A percentile compares a stretch with the other conserved stretches of the same genome.
These are phyloP conservation scores for Cyclostephanos tholiformis DNA, from an alignment of 108 stramenopile genomes.

Conservation along the genomic window DNA sequence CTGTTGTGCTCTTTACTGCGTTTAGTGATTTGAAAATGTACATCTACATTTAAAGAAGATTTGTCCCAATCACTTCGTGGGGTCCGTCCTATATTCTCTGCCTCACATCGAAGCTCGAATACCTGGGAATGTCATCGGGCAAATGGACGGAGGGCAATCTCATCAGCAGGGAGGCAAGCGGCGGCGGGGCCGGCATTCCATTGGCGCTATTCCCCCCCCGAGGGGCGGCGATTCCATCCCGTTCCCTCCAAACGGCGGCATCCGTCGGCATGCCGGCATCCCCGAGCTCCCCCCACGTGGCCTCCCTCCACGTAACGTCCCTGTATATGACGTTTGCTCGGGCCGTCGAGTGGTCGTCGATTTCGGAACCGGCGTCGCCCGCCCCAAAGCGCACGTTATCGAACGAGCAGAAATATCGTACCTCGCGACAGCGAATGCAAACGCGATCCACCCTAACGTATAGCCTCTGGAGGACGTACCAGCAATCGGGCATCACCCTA, in stretches of 20 bases:
- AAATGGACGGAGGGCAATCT: constrained; percentile 48
- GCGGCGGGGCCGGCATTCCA: neutral
- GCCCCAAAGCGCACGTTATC: neutral
- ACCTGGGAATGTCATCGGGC: constrained; percentile 49
- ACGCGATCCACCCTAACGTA: constrained; percentile 72
- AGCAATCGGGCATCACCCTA: constrained; percentile 76
- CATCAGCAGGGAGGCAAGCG: constrained; percentile 33
- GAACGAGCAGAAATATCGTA: constrained; percentile 50
- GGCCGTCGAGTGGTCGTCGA: neutral
- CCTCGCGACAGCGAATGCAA: constrained; percentile 66
- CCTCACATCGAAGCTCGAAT: neutral
- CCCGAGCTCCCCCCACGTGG: constrained; percentile 59
- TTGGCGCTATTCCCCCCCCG: neutral
- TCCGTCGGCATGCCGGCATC: constrained; percentile 54
- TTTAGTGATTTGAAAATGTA: too few species aligned
- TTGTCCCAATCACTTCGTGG: too few species aligned
- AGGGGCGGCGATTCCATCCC: constrained; percentile 22
- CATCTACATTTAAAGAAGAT: too few species aligned
- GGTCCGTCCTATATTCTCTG: neutral
- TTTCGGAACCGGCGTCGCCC: neutral
- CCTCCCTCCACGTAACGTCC: constrained; percentile 79
- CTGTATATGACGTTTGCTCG: constrained; percentile 54
- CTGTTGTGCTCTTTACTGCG: too few species aligned
- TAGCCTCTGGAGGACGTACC: constrained; percentile 60
- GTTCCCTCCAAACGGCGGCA: constrained; percentile 57